Conservation (phyloP, 225 moss, liverwort and hornwort species). For the Takakia lepidozioides region DNA sequence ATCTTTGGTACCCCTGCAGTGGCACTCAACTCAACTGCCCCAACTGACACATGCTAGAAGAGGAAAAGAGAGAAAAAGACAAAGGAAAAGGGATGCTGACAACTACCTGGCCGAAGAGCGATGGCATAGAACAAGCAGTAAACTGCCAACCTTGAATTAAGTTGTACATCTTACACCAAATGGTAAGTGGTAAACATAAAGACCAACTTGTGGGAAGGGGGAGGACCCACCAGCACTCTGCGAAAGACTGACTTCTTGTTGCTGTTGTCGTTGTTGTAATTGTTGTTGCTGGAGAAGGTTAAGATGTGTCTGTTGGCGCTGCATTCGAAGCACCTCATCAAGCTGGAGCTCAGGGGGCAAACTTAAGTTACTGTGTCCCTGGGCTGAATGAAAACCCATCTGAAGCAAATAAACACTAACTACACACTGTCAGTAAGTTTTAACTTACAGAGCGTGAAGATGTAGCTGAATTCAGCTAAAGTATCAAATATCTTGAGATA, state of each 20-base stretch:
- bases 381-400: slow-evolving; percentile 34
- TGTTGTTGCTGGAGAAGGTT: slow-evolving; percentile 45
- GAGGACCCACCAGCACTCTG: slow-evolving; percentile 33
- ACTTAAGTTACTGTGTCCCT: slow-evolving; percentile 30
- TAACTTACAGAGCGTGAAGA: no score
- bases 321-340: slow-evolving; percentile 40
- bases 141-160: no score
- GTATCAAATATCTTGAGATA: no score
- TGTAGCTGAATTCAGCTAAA: no score
- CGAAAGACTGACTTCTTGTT: slow-evolving; percentile 32
- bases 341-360: slow-evolving; percentile 42
- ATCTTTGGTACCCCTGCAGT: no score
- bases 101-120: no score
- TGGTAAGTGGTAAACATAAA: not conserved
- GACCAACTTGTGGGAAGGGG: not conserved
- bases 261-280: slow-evolving; percentile 43
- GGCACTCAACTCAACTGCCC: no score
- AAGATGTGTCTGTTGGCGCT: slow-evolving; percentile 40
- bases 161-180: no score
- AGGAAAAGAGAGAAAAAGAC: not conserved
- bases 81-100: no score
- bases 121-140: no score
- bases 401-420: slow-evolving; percentile 9
- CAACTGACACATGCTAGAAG: not conserved
- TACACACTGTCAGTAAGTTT: no score